A percentile compares a stretch with the other conserved stretches of the same genome.
Conservation (phyloP, 768 basidiomycete genomes). For the Amanita phalloides region DNA sequence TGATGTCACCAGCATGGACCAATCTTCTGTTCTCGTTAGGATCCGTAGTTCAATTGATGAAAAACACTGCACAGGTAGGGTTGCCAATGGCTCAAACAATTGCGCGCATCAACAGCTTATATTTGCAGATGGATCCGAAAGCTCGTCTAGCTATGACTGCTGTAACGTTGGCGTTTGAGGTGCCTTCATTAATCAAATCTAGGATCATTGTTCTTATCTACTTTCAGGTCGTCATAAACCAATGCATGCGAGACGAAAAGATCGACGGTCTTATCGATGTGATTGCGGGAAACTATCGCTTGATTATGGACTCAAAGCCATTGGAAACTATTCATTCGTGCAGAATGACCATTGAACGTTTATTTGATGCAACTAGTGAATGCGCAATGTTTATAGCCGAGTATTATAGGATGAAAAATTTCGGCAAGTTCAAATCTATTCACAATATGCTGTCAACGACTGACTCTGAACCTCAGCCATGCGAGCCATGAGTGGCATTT, state of each 20-base stretch:
- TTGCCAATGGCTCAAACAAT: background rate
- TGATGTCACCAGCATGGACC: background rate
- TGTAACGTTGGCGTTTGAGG: conserved; percentile 1
- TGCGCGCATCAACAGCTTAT: background rate
- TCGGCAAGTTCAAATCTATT: background rate
- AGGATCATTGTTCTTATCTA: background rate
- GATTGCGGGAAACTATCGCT: conserved; percentile 4
- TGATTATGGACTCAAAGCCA: conserved; percentile 3
- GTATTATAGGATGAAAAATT: background rate
- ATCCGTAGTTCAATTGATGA: background rate
- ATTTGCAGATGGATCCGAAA: background rate
- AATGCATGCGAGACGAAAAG: background rate
- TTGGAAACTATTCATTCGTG: conserved; percentile 6
- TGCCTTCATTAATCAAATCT: background rate
- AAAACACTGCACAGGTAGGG: background rate
- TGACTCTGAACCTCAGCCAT: background rate
- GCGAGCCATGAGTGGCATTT: background rate
- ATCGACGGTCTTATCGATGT: conserved; percentile 1
- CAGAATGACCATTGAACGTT: background rate
- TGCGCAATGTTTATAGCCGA: conserved; percentile 5
- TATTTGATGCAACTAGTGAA: conserved; percentile 3
- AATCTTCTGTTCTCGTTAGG: background rate
- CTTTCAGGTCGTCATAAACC: conserved; percentile 2
- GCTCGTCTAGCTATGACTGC: background rate
- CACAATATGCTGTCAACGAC: background rate